Evolutionary conservation across 345 rosid genomes (phyloP), one percentile per base, ranked within the genome.

Genomic region (Sonneratia caseolaris): DNA sequence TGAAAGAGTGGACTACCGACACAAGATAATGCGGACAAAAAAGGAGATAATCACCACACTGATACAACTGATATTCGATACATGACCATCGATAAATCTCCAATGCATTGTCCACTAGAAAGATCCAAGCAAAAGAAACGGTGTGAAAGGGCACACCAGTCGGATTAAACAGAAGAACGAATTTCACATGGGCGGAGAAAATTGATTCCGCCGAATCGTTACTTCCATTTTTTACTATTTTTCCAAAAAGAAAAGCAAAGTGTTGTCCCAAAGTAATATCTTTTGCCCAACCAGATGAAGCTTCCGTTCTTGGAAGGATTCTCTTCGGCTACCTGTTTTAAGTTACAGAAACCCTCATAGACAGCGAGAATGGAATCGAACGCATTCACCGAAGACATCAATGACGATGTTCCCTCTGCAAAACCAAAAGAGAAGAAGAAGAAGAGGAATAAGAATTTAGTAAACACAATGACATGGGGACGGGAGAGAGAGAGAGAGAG

Each of bases 281-380:
- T 2, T 42, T 22, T 49, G 36, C 32, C 16, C 21, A 19, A 8
- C 16, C 21, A 22, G 38, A 18, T 1, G 1, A 48, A 53, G 57
- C 5, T 4, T 7, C 6, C 15, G 49, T 18, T 32, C 21, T 2
- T 3, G 21, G 35, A 47, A 18, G 37, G 48, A 66, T 49, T 43
- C 37, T n/a, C 22, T 24, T 9, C 3, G 37, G 35, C 0, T 53
- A 81, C 98, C 96, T 90, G 97, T 67, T 91, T 94, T 77, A 94
- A 78, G 79, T 90, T 89, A 91, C 98, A 94, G 92, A 94, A 91
- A 70, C 98, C 95, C 82, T 94, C 96, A 66, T 90, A 89, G 4
- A 87, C 97, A 13, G 88, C 86, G 55, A 94, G 84, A 75, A 87
- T 76, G 45, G 87, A 85, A 75, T 94, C 98, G 74, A 94, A 90